phyloP scores from a whole-genome alignment of 768 basidiomycete genomes.

The Amanita exitialis region DNA sequence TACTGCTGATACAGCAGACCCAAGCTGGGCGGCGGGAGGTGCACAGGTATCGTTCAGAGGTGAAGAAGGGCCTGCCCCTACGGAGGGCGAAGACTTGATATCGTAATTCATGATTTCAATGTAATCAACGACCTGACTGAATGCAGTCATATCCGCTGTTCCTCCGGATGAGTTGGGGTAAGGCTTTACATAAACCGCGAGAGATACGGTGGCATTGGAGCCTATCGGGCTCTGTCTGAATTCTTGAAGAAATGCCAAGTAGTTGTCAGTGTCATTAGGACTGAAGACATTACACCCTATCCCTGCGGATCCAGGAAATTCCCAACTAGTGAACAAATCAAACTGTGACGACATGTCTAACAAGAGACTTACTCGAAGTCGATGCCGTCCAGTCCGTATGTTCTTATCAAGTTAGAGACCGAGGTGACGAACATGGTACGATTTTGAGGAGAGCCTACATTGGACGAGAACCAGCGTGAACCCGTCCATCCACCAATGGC shows the following conservation, averaged over 20 bases:
- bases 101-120: conserved; percentile 71
- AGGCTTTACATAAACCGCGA: conserved; percentile 57
- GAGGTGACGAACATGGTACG: conserved; percentile 50
- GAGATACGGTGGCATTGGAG: conserved; percentile 56
- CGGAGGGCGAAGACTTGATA: conserved; percentile 41
- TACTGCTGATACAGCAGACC: conserved; percentile 72
- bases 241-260: conserved; percentile 65
- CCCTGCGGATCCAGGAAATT: conserved; percentile 66
- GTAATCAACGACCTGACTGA: conserved; percentile 64
- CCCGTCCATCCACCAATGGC: conserved; percentile 66
- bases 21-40: conserved; percentile 41
- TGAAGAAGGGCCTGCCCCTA: conserved; percentile 68
- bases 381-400: conserved; percentile 49
- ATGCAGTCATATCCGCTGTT: conserved; percentile 51
- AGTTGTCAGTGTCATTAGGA: conserved; percentile 64
- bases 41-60: conserved; percentile 77
- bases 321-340: conserved; percentile 47
- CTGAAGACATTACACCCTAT: conserved; percentile 61
- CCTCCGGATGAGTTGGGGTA: conserved; percentile 49
- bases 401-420: conserved; percentile 33
- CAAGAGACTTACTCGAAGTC: conserved; percentile 50
- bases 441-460: conserved; percentile 43
- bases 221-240: conserved; percentile 48
- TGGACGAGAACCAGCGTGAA: conserved; percentile 49
- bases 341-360: conserved; percentile 2